Base-by-base conservation (phyloP, 805 yeast genomes). In the Jamesozyma gamospora region DNA sequence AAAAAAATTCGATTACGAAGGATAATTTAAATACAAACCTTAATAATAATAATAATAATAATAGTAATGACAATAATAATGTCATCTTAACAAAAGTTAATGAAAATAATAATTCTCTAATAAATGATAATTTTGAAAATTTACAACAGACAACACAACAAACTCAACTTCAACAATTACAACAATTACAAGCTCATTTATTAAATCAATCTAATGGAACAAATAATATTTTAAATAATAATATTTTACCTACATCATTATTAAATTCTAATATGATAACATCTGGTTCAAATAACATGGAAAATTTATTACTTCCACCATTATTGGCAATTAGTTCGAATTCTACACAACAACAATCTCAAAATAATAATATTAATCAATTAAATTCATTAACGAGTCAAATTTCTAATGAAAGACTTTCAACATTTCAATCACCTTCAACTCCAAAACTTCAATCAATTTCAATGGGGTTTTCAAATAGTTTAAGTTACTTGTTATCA, bases 291-390 rank as follows among this genome's bases (percentile, higher is more conserved):
- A 32, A n/a, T 14, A 41, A 30, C 18, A 24, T 40, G 35, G 58
- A 54, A 15, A 43, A 46, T 25, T 27, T 56, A 18, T 38, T 54
- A 13, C 37, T 54, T 18, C 61, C 61, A 16, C 61, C 59, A 6
- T 38, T 53, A 32, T 37, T 48, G 9, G 44, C 55, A 13, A 18
- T 19, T 14, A 26, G 18, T 36, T 19, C 18, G 17, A 28, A 27
- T 35, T 9, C 36, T 5, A 16, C 13, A 34, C 29, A 34, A 35
- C 28, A 26, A 9, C 31, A 17, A 17, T 15, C 28, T 14, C 34
- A 28, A 29, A 9, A 27, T 7, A 35, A 27, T 21, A 9, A 17
- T 13, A 10, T 34, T 9, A n/a, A 31, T 24, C 40, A 33, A 21
- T 21, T 17, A 30, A 27, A 7, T 16, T 19, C 15, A 13, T 25